Base-by-base conservation (phyloP, 2,329 filamentous ascomycete genomes). In the Colletotrichum lupini region DNA sequence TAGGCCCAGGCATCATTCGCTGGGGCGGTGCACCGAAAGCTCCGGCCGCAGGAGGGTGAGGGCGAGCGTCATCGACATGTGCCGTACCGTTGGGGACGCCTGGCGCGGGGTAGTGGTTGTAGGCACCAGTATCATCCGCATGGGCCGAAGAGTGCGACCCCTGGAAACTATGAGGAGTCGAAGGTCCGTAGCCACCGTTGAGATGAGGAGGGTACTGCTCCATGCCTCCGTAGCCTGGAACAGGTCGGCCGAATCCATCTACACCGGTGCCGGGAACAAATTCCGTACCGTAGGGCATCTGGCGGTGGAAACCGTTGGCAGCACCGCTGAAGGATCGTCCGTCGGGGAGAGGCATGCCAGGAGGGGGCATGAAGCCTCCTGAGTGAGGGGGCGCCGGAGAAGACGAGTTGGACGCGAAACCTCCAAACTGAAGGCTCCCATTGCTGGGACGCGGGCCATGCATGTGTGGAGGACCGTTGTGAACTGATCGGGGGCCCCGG, bases 141-240 rank as follows among this genome's bases (percentile, higher is more conserved):
- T 86, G 85, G 5, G 81, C 84, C 1, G 90, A 90, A 46, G 88
- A 86, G 73, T 91, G 90, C 2, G 90, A 92, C 46, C 87, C 90
- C 68, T 91, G 90, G 77, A 90, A 90, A 79, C 89, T 92, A 74
- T 89, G 89, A 4, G 89, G 87, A 2, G 89, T 90, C 1, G 87
- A 86, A 2, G 89, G 87, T 3, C 86, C 87, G 77, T 88, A 88
- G 75, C 81, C 83, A 49, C 42, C 42, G 75, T 80, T 81, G 49
- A 35, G 58, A 72, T 81, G 78, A 5, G 77, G 76, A 56, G 76
- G 77, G 68, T 82, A 82, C 9, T 83, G 76, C 37, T 85, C 83
- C 66, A 80, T 75, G 8, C 80, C 81, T 9, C 78, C 79, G 19
- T 73, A 63, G 19, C 76, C 77, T 72, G 84, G 79, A 4, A 81